Conservation (phyloP, 352 stramenopile species). For the Pythium vanterpoolii region DNA sequence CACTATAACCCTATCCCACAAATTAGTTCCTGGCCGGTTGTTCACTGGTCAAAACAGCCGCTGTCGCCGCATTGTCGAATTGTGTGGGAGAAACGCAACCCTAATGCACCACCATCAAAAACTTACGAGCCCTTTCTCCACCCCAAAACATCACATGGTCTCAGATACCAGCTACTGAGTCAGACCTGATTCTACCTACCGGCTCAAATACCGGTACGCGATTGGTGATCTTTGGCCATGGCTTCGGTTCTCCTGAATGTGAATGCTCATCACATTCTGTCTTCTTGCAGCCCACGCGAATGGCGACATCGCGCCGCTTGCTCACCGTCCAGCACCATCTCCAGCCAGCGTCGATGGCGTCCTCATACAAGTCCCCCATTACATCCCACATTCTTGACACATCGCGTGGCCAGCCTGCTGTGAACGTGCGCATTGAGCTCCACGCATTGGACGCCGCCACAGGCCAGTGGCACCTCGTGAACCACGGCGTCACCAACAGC, state of each 20-base stretch:
- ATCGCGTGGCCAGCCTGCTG: constrained; percentile 61
- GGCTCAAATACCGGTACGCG: constrained; percentile 2
- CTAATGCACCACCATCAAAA: not conserved
- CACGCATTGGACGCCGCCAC: constrained; percentile 35
- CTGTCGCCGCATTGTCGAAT: constrained; percentile 14
- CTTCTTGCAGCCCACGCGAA: not conserved
- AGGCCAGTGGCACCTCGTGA: constrained; percentile 44
- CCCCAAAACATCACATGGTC: too few species aligned
- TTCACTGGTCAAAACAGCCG: constrained; percentile 14
- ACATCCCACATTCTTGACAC: constrained; percentile 90
- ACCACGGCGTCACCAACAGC: constrained; percentile 55
- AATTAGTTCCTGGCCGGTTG: constrained; percentile 2
- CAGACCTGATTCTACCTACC: not conserved
- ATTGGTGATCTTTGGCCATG: not conserved
- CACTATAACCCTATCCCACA: not conserved
- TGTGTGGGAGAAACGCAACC: not conserved
- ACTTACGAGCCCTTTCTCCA: too few species aligned
- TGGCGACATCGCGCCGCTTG: constrained; percentile 26
- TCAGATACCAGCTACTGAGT: too few species aligned
- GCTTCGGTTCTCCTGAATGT: constrained; percentile 2
- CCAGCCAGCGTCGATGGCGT: constrained; percentile 6
- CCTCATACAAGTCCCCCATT: constrained; percentile 56
- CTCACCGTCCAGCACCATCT: constrained; percentile 32
- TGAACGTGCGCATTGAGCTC: constrained; percentile 68
- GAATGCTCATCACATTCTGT: not conserved